Evolutionary conservation across 768 basidiomycete genomes (phyloP), one percentile per base, ranked within the genome.

Genomic region (Lactarius hatsudake): DNA sequence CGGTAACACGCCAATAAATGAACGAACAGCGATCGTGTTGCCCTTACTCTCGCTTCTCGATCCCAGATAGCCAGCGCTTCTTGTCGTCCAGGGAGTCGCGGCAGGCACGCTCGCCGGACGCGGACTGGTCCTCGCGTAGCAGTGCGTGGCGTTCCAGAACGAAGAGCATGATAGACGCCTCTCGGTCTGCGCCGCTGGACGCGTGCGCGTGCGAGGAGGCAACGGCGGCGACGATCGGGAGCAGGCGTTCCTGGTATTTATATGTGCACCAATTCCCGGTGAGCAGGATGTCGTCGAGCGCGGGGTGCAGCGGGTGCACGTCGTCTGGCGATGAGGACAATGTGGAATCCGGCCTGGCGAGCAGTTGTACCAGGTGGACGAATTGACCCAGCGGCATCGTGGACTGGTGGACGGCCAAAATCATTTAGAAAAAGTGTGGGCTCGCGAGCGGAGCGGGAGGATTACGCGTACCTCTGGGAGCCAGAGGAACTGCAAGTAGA

Each of bases 181-280:
- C 78, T 5, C 74, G 78, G 10, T 79, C 26, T 6, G 51, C 26
- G 51, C 48, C 48, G 13, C 20, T 1, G n/a, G 48, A n/a, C 48
- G 48, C 12, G 23, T 15, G 10, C 26, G 62, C 38, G 42, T 38
- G 45, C 9, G 70, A 43, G 9, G 48, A 4, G 20, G 42, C 56
- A 32, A 42, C 42, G 42, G 54, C 43, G 17, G 71, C 71, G n/a
- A 56, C 36, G 23, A 64, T 69, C 6, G 68, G 71, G 48, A 53
- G 51, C 51, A 78, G 75, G 34, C 74, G 76, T 72, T 83, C 86
- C 74, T 90, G 90, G 73, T 88, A 82, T 65, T 81, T 81, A 48
- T 89, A 76, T 0, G 85, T 82, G 66, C 84, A 91, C 89, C 89
- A 92, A 86, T 91, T 89, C 81, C 90, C 86, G 0, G 87, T 87